Evolutionary conservation across 352 stramenopile genomes (phyloP).

Genomic region (Thraustotheca clavata): DNA sequence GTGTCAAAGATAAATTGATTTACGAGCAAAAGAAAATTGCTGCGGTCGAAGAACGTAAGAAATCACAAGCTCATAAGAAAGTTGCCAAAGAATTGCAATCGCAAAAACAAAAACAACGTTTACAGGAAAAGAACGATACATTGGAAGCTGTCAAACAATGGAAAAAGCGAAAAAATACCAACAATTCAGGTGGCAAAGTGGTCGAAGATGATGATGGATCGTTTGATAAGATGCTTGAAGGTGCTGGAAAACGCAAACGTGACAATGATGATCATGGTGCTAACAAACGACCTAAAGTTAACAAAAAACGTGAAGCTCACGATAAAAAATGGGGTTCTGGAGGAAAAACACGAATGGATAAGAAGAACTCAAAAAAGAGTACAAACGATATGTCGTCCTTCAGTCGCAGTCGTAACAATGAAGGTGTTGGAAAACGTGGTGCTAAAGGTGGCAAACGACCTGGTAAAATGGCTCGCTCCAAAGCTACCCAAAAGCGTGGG

Average conservation of each 20-base stretch:
- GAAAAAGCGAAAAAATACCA: constrained; percentile 77
- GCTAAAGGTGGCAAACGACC: constrained; percentile 46
- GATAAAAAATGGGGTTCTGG: constrained; percentile 83
- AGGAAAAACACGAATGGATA: constrained; percentile 60
- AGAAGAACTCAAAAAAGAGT: constrained; percentile 74
- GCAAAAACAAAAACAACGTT: constrained; percentile 73
- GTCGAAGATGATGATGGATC: constrained; percentile 56
- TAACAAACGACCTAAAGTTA: constrained; percentile 60
- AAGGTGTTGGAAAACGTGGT: constrained; percentile 34
- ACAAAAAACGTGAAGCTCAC: constrained; percentile 56
- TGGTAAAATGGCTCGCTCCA: constrained; percentile 44
- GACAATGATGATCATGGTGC: constrained; percentile 22
- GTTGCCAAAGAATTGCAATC: constrained; percentile 91
- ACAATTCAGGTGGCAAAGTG: constrained; percentile 46
- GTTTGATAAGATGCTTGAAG: constrained; percentile 56
- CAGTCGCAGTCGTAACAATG: constrained; percentile 34
- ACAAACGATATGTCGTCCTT: constrained; percentile 73
- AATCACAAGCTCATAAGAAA: constrained; percentile 94
- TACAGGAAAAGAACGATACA: constrained; percentile 83
- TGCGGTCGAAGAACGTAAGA: constrained; percentile 95
- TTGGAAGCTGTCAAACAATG: constrained; percentile 82
- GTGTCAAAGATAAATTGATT: constrained; percentile 98
- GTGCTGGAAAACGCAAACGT: constrained; percentile 45
- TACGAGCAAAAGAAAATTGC: constrained; percentile 99
- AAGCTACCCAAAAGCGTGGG: constrained; percentile 17